Evolutionary conservation across 2,329 filamentous ascomycete species (phyloP), one percentile per base, ranked within the genome.

Genomic region (Fonsecaea multimorphosa): DNA sequence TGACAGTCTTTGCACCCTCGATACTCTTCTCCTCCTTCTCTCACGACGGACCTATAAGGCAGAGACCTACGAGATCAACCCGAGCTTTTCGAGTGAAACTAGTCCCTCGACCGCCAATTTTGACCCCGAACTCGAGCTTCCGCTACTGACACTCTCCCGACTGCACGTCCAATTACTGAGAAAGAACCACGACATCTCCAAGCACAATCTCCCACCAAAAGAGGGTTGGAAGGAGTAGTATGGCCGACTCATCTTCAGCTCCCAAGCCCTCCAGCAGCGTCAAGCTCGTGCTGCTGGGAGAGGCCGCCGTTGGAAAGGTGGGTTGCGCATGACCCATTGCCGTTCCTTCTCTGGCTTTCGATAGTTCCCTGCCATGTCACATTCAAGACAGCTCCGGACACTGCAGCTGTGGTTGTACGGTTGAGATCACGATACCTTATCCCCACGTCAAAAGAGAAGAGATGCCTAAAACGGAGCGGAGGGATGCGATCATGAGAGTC

Each of bases 261-360:
- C 91, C 92, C 68, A 99, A 98, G 84, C 95, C 95, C 69, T 98
- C 93, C 85, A 98, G 93, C 88, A 99, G 95, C 83, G 95, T 99
- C 79, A 99, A 99, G 89, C 90, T 99, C 73, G 95, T 99, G 71
- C 87, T 99, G 77, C 89, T 99, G 65, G 95, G 95, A 73, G 95
- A 99, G 83, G 95, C 95, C 70, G 95, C 95, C 67, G 95, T 99
- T 64, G 95, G 95, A 87, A 99, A 99, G 90, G 95, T 97, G 84
- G 68, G 79, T 72, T 67, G 65, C 63, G 61, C 66, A 66, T 54
- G 19, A 44, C 22, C 55, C 53, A 52, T 58, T 57, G 52, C 38
- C 29, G 29, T 53, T 53, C 6, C 19, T 60, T 34, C 58, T 59
- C 24, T 44, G 58, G 36, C 58, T 52, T 61, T 57, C 64, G 62